Base-by-base conservation (phyloP, 2,329 filamentous ascomycete species). In the Exophiala lecanii-corni region DNA sequence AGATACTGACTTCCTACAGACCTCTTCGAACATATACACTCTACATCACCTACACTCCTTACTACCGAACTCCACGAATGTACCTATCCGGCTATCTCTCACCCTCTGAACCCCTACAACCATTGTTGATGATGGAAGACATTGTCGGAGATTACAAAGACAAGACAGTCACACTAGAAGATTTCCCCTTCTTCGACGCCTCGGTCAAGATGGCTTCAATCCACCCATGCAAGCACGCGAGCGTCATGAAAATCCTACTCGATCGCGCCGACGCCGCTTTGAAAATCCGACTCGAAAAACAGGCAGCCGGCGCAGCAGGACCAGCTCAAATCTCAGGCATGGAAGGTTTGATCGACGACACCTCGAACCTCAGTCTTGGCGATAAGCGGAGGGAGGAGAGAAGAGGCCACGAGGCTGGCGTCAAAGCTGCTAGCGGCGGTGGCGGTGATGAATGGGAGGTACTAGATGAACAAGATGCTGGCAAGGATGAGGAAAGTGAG, bases 91-190 rank as follows among this genome's bases (percentile, higher is more conserved):
- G 92, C 58, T 97, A 97, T 66, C 72, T 80, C 9, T 77, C 85
- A 18, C 78, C 80, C 45, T 86, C 86, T 19, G 84, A 89, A 53
- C 89, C 89, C 2, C 81, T 94, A 0, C 79, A 84, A 3, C 89
- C 89, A 2, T 77, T 84, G 39, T 74, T 83, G 39, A 95, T 95
- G 89, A 94, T 95, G 86, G 87, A 95, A 65, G 89, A 95, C 63
- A 94, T 95, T 44, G 86, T 94, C 25, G 89, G 89, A 50, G 89
- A 95, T 71, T 95, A 95, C 73, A 94, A 94, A 63, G 89, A 95
- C 71, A 98, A 98, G 74, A 98, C 92, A 0, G 92, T 98, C 48
- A 98, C 92, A 2, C 81, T 97, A 46, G 92, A 98, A 63, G 89
- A 96, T 66, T 98, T 98, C 62, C 89, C 88, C 35, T 96, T 94